phyloP scores from a whole-genome alignment of 345 rosid genomes.

The Pugionium dolabratum region DNA sequence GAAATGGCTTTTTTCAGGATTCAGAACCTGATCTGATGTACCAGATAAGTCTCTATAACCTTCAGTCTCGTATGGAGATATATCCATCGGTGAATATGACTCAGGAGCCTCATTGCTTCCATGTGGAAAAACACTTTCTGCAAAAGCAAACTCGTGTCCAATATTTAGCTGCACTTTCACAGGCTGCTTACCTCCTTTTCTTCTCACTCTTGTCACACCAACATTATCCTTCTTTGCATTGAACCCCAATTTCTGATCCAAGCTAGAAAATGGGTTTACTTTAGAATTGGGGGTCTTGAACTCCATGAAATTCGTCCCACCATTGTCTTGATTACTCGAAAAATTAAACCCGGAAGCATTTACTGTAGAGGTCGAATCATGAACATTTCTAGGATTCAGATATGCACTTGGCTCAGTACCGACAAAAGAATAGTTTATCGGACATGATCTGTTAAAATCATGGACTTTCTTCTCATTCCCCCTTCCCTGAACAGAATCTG shows the following conservation, averaged over 20 bases:
- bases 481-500: slow-evolving; percentile 38
- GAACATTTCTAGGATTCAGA: slow-evolving; percentile 37
- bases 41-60: slow-evolving; percentile 57
- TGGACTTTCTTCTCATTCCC: slow-evolving; percentile 34
- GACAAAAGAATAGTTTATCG: slow-evolving; percentile 40
- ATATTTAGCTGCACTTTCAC: slow-evolving; percentile 52
- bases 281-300: slow-evolving; percentile 59
- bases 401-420: slow-evolving; percentile 42
- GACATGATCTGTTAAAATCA: slow-evolving; percentile 33
- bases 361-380: slow-evolving; percentile 37
- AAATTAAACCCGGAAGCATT: slow-evolving; percentile 42
- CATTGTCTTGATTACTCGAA: slow-evolving; percentile 42
- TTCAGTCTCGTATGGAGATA: slow-evolving; percentile 63
- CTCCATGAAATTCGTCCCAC: slow-evolving; percentile 45
- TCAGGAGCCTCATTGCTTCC: slow-evolving; percentile 61
- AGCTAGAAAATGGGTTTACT: slow-evolving; percentile 47
- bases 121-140: slow-evolving; percentile 41
- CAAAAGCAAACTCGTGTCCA: slow-evolving; percentile 56
- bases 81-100: slow-evolving; percentile 83
- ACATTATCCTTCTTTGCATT: slow-evolving; percentile 55
- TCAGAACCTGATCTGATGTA: slow-evolving; percentile 58
- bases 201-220: slow-evolving; percentile 50
- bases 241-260: slow-evolving; percentile 57
- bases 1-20: slow-evolving; percentile 40
- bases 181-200: slow-evolving; percentile 61